Evolutionary conservation across 192 early-diverging fungal genomes (phyloP).

Genomic region (Coemansia sp.): DNA sequence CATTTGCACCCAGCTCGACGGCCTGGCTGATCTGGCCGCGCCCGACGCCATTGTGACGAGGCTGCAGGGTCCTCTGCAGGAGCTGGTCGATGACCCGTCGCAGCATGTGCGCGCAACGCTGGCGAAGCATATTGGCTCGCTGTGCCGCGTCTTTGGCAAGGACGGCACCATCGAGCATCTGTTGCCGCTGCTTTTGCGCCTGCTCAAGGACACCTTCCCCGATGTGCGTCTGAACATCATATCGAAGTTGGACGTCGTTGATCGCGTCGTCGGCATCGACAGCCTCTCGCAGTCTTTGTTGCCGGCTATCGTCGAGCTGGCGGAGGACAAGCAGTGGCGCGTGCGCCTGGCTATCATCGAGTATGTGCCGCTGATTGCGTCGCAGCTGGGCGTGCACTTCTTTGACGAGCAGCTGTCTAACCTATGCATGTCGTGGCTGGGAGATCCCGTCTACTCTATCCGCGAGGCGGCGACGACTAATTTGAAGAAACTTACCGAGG

Average conservation of each 20-base stretch:
- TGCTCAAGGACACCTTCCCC: slow-evolving; percentile 95
- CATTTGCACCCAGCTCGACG: slow-evolving; percentile 81
- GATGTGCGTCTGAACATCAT: slow-evolving; percentile 99
- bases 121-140: slow-evolving; percentile 93
- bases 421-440: slow-evolving; percentile 98
- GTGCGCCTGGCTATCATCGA: slow-evolving; percentile 99
- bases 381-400: slow-evolving; percentile 92
- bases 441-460: slow-evolving; percentile 95
- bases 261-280: slow-evolving; percentile 96
- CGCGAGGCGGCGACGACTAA: slow-evolving; percentile 96
- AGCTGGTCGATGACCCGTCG: slow-evolving; percentile 92
- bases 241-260: slow-evolving; percentile 94
- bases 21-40: slow-evolving; percentile 73
- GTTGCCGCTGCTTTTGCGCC: slow-evolving; percentile 91
- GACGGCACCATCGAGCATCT: slow-evolving; percentile 93
- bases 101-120: slow-evolving; percentile 95
- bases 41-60: slow-evolving; percentile 78
- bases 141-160: slow-evolving; percentile 94
- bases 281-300: slow-evolving; percentile 94
- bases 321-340: slow-evolving; percentile 99
- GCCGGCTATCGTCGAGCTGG: slow-evolving; percentile 97
- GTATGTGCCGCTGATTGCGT: slow-evolving; percentile 95
- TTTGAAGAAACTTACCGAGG: slow-evolving; percentile 92
- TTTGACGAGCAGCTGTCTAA: slow-evolving; percentile 95
- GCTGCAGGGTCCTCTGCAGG: slow-evolving; percentile 84